Base-by-base conservation (phyloP, 305 asterid genomes). In the Solanum aculeatissimum region DNA sequence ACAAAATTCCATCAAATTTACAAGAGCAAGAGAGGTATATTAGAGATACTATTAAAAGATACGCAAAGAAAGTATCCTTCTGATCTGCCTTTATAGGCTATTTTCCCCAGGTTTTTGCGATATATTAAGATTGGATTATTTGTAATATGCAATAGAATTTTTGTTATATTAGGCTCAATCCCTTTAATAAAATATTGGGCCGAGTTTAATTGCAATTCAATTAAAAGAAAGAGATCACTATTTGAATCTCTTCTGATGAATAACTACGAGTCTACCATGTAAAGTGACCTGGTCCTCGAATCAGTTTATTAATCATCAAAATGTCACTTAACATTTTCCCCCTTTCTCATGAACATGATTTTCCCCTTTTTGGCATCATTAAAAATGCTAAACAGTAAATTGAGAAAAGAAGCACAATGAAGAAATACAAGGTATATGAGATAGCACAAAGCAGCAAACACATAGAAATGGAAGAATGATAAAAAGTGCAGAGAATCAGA, bases 61-160 rank as follows among this genome's bases (percentile, higher is more conserved):
- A 87, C 85, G 90, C 91, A 47, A 83, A 89, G n/a, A 79, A 89
- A 87, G 77, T 93, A 85, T 83, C 89, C 91, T 19, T 29, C 84
- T 42, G 87, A 91, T 83, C 87, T 91, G 45, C 93, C 92, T 42
- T 4, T 86, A 19, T 91, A 87, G 81, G 23, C 81, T 47, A 45
- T 23, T 74, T 40, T 1, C 13, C n/a, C n/a, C 55, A 12, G 7
- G n/a, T 5, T 21, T 43, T 72, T n/a, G 6, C 0, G 14, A 21
- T 0, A 43, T 45, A 21, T 45, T 12, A 27, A 3, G 80, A 72
- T 23, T 35, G 7, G 38, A 8, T 21, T 45, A 27, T 45, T 14
- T 72, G 40, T 1, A 21, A n/a, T 7, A 69, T 69, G 27, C 18
- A 9, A 9, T 68, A 38, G 1, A 38, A 10, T 19, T 6, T 38